Evolutionary conservation across 208 protist genomes (phyloP).

Genomic region (Wallacemonas sp.): DNA sequence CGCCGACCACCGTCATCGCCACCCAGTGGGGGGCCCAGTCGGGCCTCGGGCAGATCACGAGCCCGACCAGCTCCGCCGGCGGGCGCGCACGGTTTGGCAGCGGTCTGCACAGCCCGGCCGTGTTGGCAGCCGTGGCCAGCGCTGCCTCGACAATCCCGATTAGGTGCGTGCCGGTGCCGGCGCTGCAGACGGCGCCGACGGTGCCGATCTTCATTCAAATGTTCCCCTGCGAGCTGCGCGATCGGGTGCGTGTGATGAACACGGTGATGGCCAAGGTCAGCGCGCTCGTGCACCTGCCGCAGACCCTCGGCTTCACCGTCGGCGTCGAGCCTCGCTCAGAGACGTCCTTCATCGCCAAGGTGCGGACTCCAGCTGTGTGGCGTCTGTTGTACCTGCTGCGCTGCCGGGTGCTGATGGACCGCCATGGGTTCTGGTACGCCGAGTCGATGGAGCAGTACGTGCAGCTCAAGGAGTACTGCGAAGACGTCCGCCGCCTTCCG

Average conservation of each 20-base stretch:
- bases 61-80: conserved; percentile 14
- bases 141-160: conserved; percentile 20
- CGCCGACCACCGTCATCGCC: conserved; percentile 40
- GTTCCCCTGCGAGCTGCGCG: conserved; percentile 78
- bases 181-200: conserved; percentile 11
- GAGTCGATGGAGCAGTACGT: conserved; percentile 58
- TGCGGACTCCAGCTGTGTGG: conserved; percentile 52
- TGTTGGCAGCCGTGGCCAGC: conserved; percentile 21
- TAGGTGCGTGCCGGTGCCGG: neutral
- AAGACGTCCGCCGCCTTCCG: conserved; percentile 60
- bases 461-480: conserved; percentile 79
- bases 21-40: conserved; percentile 15
- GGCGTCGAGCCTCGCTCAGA: conserved; percentile 70
- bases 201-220: conserved; percentile 77
- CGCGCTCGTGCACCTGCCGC: neutral
- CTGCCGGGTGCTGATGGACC: conserved; percentile 82
- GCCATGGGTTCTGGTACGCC: conserved; percentile 80
- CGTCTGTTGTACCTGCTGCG: conserved; percentile 62
- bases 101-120: conserved; percentile 16
- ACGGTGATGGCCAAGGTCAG: conserved; percentile 41
- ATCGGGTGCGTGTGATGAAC: conserved; percentile 62
- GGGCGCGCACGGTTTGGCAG: conserved; percentile 10
- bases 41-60: conserved; percentile 19
- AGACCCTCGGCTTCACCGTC: conserved; percentile 11
- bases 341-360: conserved; percentile 69